These are phyloP conservation scores for Tetrahymena borealis DNA, from an alignment of 73 alveolate species.

Conservation along the genomic window DNA sequence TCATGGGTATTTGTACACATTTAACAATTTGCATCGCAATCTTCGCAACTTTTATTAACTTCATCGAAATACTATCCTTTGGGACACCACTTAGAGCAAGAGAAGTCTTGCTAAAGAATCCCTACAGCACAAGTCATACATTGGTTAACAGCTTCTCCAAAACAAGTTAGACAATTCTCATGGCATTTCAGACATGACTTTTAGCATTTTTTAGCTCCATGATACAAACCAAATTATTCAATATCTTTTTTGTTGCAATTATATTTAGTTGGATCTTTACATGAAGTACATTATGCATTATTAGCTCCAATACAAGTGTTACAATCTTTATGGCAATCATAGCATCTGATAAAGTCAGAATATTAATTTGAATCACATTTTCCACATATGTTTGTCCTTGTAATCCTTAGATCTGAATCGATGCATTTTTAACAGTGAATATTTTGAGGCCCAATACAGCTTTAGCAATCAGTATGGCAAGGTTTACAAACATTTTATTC, in stretches of 20 bases:
- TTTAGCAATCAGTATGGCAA: neutral
- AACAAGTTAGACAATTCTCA: no score
- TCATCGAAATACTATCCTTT: neutral
- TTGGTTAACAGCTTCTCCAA: no score
- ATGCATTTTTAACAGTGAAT: neutral
- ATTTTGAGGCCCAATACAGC: neutral
- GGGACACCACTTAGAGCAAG: neutral
- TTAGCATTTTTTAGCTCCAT: neutral
- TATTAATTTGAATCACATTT: neutral
- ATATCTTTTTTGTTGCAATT: neutral
- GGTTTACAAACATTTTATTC: neutral
- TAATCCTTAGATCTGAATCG: neutral
- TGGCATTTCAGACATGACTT: neutral
- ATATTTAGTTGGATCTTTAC: neutral
- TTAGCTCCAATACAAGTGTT: neutral
- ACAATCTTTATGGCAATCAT: neutral
- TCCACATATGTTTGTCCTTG: neutral
- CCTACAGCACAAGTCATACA: neutral
- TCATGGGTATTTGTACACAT: no score
- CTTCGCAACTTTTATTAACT: neutral
- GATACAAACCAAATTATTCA: neutral
- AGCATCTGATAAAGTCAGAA: neutral
- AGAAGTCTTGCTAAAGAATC: neutral
- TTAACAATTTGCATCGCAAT: neutral
- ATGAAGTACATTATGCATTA: neutral